Evolutionary conservation across 2,329 filamentous ascomycete species (phyloP), one percentile per base, ranked within the genome.

Genomic region (Botrytis medusae): DNA sequence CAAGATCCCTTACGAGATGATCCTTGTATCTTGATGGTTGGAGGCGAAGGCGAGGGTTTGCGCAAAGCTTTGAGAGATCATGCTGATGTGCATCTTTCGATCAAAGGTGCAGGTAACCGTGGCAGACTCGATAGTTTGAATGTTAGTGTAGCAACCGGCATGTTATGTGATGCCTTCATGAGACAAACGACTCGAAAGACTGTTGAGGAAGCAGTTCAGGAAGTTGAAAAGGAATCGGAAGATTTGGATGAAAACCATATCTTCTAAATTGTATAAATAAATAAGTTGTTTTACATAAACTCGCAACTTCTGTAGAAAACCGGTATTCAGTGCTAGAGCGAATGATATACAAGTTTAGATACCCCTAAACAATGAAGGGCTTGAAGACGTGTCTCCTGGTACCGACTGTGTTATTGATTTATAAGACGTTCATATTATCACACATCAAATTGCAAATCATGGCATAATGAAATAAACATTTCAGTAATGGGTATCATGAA

Each of bases 71-170:
- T 96, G 74, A 89, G 88, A 77, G 88, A 87, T 60, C 86, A 88
- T 73, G 91, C 93, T 0, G 89, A 97, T 77, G 85, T 85, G 44
- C 86, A 90, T 77, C 78, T 91, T 7, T 88, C 90, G 10, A 93
- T 99, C 71, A 87, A 86, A 76, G 86, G 82, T 60, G 72, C 73
- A 67, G 74, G 73, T 10, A 84, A 80, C 75, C 85, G 79, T 80
- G 87, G 79, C 81, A 90, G 77, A 80, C 90, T 99, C 4, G 95
- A 98, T 82, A 97, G 94, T 81, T 83, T 99, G 81, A 98, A 99
- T 81, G 96, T 98, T 57, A 94, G 93, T 80, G 95, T 97, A 32
- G 95, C 96, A 1, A 90, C 93, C 10, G 94, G 90, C 1, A 84
- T 98, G 67, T 83, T 98, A 69, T 91, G 91, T 75, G 87, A 91